phyloP scores from a whole-genome alignment of 2,329 filamentous ascomycete species.

The Aspergillus udagawae region DNA sequence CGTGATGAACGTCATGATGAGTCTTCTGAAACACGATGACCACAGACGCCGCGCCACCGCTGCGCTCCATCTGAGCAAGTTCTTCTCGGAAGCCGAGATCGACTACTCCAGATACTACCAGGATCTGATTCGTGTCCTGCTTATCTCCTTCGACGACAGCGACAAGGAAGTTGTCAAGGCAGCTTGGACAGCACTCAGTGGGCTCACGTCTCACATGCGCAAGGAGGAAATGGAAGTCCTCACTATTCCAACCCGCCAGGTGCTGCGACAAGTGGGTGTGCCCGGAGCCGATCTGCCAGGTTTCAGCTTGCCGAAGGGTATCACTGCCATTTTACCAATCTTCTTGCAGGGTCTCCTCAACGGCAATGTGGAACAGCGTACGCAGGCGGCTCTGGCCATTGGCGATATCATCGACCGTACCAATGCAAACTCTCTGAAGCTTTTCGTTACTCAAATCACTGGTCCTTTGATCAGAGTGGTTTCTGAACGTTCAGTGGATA shows the following conservation, averaged over 20 bases:
- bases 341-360: conserved; percentile 98
- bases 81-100: conserved; percentile 74
- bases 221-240: conserved; percentile 99
- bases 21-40: conserved; percentile 87
- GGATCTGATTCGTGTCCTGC: conserved; percentile 83
- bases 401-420: conserved; percentile 95
- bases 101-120: conserved; percentile 97
- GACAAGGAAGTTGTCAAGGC: conserved; percentile 82
- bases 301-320: conserved; percentile 89
- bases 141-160: conserved; percentile 87
- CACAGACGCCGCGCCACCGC: conserved; percentile 77
- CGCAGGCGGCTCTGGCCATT: conserved; percentile 85
- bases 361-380: conserved; percentile 85
- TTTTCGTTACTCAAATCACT: conserved; percentile 95
- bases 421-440: conserved; percentile 79
- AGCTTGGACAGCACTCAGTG: conserved; percentile 79
- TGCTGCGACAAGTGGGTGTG: conserved; percentile 83
- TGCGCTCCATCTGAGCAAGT: conserved; percentile 74
- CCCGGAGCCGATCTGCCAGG: conserved; percentile 79
- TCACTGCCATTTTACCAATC: conserved; percentile 92
- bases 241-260: conserved; percentile 79
- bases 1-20: conserved; percentile 87
- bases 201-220: conserved; percentile 81
- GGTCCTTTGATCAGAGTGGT: conserved; percentile 97
- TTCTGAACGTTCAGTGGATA: conserved; percentile 90